These are phyloP conservation scores for Exophiala calicioides DNA, from an alignment of 2,329 filamentous ascomycete species.

Conservation along the genomic window DNA sequence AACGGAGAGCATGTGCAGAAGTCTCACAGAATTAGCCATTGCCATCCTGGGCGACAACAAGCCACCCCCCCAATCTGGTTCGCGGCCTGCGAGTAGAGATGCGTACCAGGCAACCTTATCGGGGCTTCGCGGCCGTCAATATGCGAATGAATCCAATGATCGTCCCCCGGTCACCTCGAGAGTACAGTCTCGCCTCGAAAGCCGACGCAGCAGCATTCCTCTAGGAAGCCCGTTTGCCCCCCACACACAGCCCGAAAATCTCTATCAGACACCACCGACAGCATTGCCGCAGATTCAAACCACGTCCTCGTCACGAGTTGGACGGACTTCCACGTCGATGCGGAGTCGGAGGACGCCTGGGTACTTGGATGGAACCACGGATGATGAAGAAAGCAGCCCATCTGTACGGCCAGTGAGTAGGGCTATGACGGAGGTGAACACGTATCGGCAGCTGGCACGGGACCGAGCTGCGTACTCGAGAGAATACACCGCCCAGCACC, in stretches of 20 bases:
- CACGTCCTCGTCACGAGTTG: conserved; percentile 41
- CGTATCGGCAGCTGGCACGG: conserved; percentile 36
- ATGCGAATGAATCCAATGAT: conserved; percentile 43
- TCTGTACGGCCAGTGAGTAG: conserved; percentile 44
- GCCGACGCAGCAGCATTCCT: conserved; percentile 35
- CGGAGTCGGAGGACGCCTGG: conserved; percentile 40
- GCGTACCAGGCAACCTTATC: conserved; percentile 32
- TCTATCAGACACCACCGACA: conserved; percentile 32
- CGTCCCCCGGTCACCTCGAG: conserved; percentile 32
- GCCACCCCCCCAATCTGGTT: conserved; percentile 7
- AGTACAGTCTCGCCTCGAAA: conserved; percentile 41
- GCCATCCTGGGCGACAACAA: conserved; percentile 67
- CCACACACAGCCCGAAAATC: conserved; percentile 11
- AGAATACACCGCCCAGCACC: conserved; percentile 37
- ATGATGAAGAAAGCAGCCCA: conserved; percentile 39
- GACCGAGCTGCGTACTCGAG: conserved; percentile 36
- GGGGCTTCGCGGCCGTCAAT: conserved; percentile 39
- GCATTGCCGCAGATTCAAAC: conserved; percentile 32
- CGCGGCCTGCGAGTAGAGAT: conserved; percentile 37
- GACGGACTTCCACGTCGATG: conserved; percentile 43
- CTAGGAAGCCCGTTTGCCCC: conserved; percentile 15
- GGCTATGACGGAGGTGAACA: conserved; percentile 45
- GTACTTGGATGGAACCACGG: conserved; percentile 31
- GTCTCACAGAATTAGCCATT: conserved; percentile 87
- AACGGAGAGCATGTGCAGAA: conserved; percentile 88